Base-by-base conservation (phyloP, 371 early-diverging fungal genomes). In the Haplosporangium sp. region DNA sequence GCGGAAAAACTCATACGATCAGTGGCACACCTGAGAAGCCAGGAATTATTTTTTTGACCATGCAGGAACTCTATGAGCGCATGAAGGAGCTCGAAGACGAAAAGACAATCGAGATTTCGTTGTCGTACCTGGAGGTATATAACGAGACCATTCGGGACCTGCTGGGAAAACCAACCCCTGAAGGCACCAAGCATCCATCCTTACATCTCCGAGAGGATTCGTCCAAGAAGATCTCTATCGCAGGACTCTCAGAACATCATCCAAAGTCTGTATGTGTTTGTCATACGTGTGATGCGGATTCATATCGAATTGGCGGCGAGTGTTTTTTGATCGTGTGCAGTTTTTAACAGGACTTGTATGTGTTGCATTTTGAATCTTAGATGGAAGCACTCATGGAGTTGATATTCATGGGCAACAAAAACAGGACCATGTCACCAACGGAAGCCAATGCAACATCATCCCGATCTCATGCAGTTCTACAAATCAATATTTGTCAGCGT, bases 91-190 rank as follows among this genome's bases (percentile, higher is more conserved):
- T 73, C 16, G 82, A 83, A 41, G 83, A 87, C 58, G 88, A 88
- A 51, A 83, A 82, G 47, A 73, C 81, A 1, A 64, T 83, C 20
- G 83, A 84, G 54, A 83, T 89, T 5, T 80, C 89, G n/a, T 58
- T 96, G 9, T 94, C 95, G 0, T 96, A 95, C 66, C 82, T 97
- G 59, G 98, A 99, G 79, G 93, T 99, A 38, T 99, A 99, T 84
- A 98, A 98, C 65, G 99, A 99, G 76, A 92, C 92, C 16, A 94
- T 98, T 40, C 87, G 93, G 11, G 99, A 99, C 74, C 80, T 99
- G 59, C 84, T 98, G 46, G 66, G 54, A 9, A 64, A 51, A 7
- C 52, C 65, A 14, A 70, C 64, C 29, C 51, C 82, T 8, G 86
- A 83, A 10, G 66, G 67, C 16, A 42, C 55, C 38, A 60, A 81